Percentiles rank a stretch among this genome's conserved stretches.
These are phyloP conservation scores for Miamiensis avidus DNA, from an alignment of 169 alveolate species.

Conservation along the genomic window DNA sequence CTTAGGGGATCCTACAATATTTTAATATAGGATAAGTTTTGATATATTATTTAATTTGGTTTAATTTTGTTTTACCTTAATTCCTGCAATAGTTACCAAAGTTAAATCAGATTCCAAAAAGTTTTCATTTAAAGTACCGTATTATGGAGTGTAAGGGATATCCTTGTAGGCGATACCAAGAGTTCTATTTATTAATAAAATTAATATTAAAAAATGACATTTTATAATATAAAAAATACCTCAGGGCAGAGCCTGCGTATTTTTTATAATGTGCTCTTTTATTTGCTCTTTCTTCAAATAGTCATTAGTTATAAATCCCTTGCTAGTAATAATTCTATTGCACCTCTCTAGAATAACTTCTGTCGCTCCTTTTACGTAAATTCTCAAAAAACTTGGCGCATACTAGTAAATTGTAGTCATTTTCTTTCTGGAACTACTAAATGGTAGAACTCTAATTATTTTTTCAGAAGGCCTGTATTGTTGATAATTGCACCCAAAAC, in stretches of 20 bases:
- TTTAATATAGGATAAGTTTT: too few species aligned
- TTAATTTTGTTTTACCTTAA: conserved; percentile 41
- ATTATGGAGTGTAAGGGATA: conserved; percentile 28
- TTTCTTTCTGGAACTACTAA: conserved; percentile 78
- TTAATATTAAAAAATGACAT: not conserved
- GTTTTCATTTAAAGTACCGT: conserved; percentile 32
- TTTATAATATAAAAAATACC: conserved; percentile 30
- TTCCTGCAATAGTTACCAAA: conserved; percentile 73
- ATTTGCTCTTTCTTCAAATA: conserved; percentile 40
- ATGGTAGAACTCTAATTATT: conserved; percentile 51
- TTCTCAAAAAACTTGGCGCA: conserved; percentile 33
- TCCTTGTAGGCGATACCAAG: conserved; percentile 60
- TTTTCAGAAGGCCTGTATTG: conserved; percentile 23
- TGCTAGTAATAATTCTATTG: conserved; percentile 30
- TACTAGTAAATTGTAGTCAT: conserved; percentile 76
- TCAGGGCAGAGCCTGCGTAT: conserved; percentile 47
- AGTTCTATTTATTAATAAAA: conserved; percentile 31
- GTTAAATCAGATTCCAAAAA: conserved; percentile 53
- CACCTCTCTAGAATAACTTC: conserved; percentile 69
- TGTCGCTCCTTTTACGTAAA: conserved; percentile 80
- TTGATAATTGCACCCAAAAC: conserved; percentile 20
- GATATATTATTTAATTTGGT: too few species aligned
- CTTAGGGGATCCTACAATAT: conserved; percentile 93
- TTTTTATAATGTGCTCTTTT: conserved; percentile 40
- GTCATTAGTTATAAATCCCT: conserved; percentile 23